These are phyloP conservation scores for Arthrobotrys musiformis DNA, from an alignment of 2,329 filamentous ascomycete species.

Conservation along the genomic window DNA sequence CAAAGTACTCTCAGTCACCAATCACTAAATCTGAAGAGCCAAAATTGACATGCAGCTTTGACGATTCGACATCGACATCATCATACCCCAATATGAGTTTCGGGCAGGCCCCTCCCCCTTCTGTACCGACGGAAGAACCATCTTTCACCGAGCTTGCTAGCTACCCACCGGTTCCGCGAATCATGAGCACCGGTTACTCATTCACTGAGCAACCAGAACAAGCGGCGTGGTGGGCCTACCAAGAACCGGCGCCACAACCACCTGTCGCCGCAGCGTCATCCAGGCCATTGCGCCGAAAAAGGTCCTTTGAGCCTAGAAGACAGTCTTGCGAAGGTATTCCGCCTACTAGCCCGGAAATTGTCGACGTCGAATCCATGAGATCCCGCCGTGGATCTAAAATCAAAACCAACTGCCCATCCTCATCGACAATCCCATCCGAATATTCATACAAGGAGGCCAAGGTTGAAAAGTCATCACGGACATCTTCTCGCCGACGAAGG, in stretches of 20 bases:
- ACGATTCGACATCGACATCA: conserved; percentile 56
- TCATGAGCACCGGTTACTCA: conserved; percentile 50
- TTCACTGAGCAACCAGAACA: conserved; percentile 48
- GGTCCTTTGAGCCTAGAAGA: conserved; percentile 47
- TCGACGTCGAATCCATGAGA: conserved; percentile 53
- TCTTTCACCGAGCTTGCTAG: conserved; percentile 51
- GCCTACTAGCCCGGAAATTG: conserved; percentile 34
- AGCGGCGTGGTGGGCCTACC: conserved; percentile 51
- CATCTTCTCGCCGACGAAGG: conserved; percentile 38
- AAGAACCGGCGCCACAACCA: conserved; percentile 32
- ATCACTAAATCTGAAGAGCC: conserved; percentile 28
- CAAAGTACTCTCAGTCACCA: conserved; percentile 52
- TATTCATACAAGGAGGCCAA: conserved; percentile 36
- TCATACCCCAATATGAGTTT: conserved; percentile 49
- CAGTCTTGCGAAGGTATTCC: conserved; percentile 27
- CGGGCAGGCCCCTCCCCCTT: conserved; percentile 51
- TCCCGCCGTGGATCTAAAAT: conserved; percentile 50
- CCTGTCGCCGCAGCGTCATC: conserved; percentile 34
- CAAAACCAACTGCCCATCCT: conserved; percentile 32
- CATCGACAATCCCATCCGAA: conserved; percentile 27
- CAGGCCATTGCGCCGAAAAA: conserved; percentile 38
- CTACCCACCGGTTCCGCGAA: conserved; percentile 50
- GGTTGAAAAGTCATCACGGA: conserved; percentile 32
- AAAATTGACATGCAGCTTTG: conserved; percentile 53
- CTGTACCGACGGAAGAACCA: conserved; percentile 28